Conservation (phyloP, 805 yeast genomes). For the Torulaspora delbrueckii region DNA sequence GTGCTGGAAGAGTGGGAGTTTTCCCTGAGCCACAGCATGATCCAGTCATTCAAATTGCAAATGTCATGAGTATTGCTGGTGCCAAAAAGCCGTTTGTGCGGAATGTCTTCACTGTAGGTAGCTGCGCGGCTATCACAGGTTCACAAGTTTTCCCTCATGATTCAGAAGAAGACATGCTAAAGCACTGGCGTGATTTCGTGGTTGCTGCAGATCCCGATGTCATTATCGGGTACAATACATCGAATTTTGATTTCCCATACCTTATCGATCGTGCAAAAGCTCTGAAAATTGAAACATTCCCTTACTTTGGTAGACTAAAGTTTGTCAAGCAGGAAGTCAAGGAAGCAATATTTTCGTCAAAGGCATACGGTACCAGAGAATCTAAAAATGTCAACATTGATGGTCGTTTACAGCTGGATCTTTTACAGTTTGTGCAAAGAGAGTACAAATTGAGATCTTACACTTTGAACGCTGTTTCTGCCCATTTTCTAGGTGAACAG, state of each 20-base stretch:
- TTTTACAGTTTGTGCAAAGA: constrained; percentile 87
- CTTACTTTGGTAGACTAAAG: constrained; percentile 77
- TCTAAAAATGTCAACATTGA: constrained; percentile 88
- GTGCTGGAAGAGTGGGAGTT: constrained; percentile 95
- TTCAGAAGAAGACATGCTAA: constrained; percentile 75
- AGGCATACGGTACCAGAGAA: constrained; percentile 95
- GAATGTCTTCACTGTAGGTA: constrained; percentile 87
- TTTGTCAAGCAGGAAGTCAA: constrained; percentile 69
- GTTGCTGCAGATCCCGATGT: constrained; percentile 89
- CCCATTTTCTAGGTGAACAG: constrained; percentile 89
- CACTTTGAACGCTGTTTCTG: constrained; percentile 91
- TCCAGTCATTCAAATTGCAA: constrained; percentile 95
- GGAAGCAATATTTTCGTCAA: constrained; percentile 81
- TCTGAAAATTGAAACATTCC: constrained; percentile 59
- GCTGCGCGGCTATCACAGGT: constrained; percentile 92
- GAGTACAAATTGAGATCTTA: constrained; percentile 93
- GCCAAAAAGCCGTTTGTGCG: constrained; percentile 77
- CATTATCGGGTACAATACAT: constrained; percentile 90
- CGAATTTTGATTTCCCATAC: constrained; percentile 94
- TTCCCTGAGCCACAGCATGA: constrained; percentile 94
- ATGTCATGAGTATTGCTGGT: constrained; percentile 82
- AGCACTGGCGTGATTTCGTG: constrained; percentile 82
- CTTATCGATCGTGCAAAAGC: constrained; percentile 81
- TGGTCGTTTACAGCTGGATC: constrained; percentile 92
- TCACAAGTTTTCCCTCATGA: constrained; percentile 76